Base-by-base conservation (phyloP, 2,329 filamentous ascomycete species). In the Diplodia corticola region DNA sequence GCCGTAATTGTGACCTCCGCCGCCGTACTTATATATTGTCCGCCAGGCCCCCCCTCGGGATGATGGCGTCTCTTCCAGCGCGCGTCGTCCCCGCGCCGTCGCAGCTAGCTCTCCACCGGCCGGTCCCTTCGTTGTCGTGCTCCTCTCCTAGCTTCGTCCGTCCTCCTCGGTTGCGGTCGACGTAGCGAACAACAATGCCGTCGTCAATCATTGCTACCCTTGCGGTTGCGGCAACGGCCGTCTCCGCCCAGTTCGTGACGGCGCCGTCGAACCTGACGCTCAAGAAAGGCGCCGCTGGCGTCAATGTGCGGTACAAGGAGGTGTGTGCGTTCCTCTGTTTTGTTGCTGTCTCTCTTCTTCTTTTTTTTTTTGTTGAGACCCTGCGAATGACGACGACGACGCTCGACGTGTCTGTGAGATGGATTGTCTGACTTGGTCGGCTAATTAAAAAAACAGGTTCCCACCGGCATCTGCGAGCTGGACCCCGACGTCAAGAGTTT, bases 281-380 rank as follows among this genome's bases (percentile, higher is more conserved):
- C 9, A 79, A 77, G 37, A 76, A 77, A 64, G 82, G 82, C 12
- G 79, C 79, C 63, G 76, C 80, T 65, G 81, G 81, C 65, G 76
- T 85, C 68, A 81, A 81, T 26, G 85, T 88, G 65, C 83, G 85
- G 20, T 88, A 86, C 74, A 88, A 88, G 73, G 78, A 86, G 72
- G 84, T 83, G 17, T 80, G 57, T 57, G 51, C 15, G 37, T 17
- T n/a, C 4, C 13, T 40, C 17, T 40, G 13, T 15, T 15, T 40
- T 40, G 33, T 37, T 37, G n/a, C n/a, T n/a, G n/a, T 13, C 35
- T 37, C 35, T 37, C 9, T 13, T 35, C 13, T 15, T 37, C 35
- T 13, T 3, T 13, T 0, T 13, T 37, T 13, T 5, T 10, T 10
- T 4, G 9, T 37, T 37, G 15, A 4, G n/a, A n/a, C n/a, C n/a